These are phyloP conservation scores for Stephania cephalantha DNA, from an alignment of 164 flowering plant species.

Conservation along the genomic window DNA sequence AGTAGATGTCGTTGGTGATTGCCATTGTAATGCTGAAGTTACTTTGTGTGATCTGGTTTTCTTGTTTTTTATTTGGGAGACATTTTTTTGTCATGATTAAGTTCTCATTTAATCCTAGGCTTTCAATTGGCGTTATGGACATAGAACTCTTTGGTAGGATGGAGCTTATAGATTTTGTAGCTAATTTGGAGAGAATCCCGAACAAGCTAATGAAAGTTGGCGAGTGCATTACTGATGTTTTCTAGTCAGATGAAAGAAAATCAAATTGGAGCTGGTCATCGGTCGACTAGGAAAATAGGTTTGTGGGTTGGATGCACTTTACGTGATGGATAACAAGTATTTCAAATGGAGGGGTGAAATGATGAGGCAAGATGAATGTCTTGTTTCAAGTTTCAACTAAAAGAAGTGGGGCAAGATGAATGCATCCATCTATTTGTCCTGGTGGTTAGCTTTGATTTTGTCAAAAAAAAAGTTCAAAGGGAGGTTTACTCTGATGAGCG, in stretches of 20 bases:
- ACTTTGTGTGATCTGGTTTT: neutral
- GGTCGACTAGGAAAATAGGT: neutral
- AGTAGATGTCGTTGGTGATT: no score
- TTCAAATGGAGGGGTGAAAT: neutral
- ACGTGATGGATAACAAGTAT: neutral
- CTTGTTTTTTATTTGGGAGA: neutral
- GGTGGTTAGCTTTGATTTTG: no score
- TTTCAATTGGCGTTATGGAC: neutral
- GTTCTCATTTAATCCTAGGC: neutral
- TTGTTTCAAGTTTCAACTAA: no score
- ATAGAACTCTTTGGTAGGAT: neutral
- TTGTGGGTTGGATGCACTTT: neutral
- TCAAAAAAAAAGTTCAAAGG: neutral
- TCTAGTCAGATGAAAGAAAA: neutral
- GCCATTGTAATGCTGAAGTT: no score
- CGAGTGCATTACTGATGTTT: neutral
- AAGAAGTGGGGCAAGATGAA: neutral
- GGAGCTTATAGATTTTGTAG: neutral
- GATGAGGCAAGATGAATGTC: neutral
- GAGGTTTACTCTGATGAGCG: neutral
- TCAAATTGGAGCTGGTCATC: neutral
- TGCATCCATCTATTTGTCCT: neutral
- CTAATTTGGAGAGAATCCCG: neutral
- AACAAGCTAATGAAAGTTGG: neutral
- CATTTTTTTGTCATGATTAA: neutral